Conservation (phyloP, 768 basidiomycete species). For the Suillus luteus region DNA sequence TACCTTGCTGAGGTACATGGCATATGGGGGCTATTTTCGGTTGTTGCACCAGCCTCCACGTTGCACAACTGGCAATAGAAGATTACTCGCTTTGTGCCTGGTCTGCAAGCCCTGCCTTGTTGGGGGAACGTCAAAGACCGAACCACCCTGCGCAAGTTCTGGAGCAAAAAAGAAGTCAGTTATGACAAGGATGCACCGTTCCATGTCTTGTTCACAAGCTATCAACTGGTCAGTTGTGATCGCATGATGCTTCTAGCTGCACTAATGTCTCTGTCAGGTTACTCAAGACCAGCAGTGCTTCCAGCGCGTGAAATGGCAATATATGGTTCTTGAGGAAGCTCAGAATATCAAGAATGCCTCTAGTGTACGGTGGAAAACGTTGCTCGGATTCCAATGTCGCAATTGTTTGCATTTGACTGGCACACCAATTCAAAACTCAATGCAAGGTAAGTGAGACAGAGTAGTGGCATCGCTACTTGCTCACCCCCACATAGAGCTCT, state of each 20-base stretch:
- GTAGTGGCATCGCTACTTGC: neutral
- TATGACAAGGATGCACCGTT: constrained; percentile 96
- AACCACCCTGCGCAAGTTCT: constrained; percentile 91
- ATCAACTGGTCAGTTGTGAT: constrained; percentile 73
- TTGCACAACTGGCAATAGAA: constrained; percentile 99
- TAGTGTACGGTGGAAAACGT: constrained; percentile 95
- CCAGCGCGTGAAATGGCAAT: constrained; percentile 98
- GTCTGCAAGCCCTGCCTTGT: constrained; percentile 92
- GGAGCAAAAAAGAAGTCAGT: constrained; percentile 97
- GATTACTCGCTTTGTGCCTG: constrained; percentile 91
- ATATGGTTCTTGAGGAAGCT: constrained; percentile 99
- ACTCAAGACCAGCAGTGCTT: constrained; percentile 98
- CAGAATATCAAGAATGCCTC: constrained; percentile 99
- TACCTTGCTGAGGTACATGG: constrained; percentile 97
- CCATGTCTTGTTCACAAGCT: constrained; percentile 95
- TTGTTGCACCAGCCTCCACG: constrained; percentile 96
- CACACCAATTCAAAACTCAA: constrained; percentile 98
- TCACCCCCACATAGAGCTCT: constrained; percentile 65
- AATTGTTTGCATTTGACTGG: constrained; percentile 95
- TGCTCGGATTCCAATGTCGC: constrained; percentile 93
- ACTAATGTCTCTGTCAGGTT: constrained; percentile 49
- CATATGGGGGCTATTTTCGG: constrained; percentile 99
- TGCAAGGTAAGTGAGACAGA: constrained; percentile 77
- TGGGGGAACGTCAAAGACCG: constrained; percentile 99
- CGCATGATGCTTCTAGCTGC: neutral